A percentile compares a stretch with the other conserved stretches of the same genome.
These are phyloP conservation scores for Tillandsia leiboldiana DNA, from an alignment of 176 grass and related monocot genomes.

Conservation along the genomic window DNA sequence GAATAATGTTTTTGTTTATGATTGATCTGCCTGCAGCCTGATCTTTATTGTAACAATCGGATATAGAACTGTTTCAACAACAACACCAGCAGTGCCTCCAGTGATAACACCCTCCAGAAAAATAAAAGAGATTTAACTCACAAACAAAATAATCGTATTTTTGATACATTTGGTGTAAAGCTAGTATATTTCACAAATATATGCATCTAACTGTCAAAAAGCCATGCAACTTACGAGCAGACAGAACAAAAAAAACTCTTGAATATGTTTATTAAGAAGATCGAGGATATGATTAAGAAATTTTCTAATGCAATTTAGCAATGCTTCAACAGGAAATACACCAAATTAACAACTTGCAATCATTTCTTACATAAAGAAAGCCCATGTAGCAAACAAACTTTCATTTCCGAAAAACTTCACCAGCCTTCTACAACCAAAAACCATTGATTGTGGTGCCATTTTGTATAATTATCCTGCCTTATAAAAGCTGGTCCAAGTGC, in stretches of 20 bases:
- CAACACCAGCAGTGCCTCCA: constrained; percentile 77
- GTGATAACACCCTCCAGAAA: constrained; percentile 68
- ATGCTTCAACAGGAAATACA: no score
- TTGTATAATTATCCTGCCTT: no score
- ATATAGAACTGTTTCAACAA: constrained; percentile 79
- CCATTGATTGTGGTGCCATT: no score
- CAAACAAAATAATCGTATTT: neutral
- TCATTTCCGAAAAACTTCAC: no score
- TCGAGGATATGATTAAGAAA: neutral
- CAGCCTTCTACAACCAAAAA: no score
- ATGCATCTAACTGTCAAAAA: neutral
- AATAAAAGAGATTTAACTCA: neutral
- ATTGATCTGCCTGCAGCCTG: constrained; percentile 54
- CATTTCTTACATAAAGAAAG: no score
- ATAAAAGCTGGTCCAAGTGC: no score
- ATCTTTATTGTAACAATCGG: constrained; percentile 91
- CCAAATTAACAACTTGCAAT: no score
- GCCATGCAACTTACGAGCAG: neutral
- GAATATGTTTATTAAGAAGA: neutral
- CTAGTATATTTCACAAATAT: neutral
- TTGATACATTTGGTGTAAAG: no score
- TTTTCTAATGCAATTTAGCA: no score
- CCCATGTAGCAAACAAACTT: no score
- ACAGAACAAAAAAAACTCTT: neutral
- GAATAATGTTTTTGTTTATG: neutral